A percentile compares a stretch with the other conserved stretches of the same genome.
Evolutionary conservation across 768 basidiomycete genomes (phyloP).

Genomic region (Auricularia sp.): DNA sequence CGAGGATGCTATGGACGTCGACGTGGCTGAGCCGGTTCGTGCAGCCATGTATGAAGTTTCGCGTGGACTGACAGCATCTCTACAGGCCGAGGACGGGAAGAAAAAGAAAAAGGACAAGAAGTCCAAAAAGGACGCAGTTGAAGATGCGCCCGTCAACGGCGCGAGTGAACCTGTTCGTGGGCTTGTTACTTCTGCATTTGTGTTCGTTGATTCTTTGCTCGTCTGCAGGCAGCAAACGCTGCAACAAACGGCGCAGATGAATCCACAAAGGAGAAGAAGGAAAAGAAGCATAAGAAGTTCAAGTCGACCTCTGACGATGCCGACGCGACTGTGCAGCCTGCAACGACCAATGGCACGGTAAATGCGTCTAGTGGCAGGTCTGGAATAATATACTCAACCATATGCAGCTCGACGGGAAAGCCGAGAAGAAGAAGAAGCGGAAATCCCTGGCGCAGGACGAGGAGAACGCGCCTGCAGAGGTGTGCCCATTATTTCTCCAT

Average conservation of each 20-base stretch:
- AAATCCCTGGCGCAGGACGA: conserved; percentile 2
- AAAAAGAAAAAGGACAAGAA: conserved; percentile 22
- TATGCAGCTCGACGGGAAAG: background rate
- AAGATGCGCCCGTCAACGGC: background rate
- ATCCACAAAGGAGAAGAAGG: background rate
- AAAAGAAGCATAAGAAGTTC: conserved; percentile 4
- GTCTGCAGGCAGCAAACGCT: background rate
- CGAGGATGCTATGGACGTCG: conserved; percentile 2
- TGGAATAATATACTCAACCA: background rate
- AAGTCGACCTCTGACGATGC: background rate
- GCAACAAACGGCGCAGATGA: background rate
- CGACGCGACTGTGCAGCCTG: background rate
- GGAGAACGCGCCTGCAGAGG: background rate
- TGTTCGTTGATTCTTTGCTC: no score
- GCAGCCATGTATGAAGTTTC: background rate
- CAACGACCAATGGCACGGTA: no score
- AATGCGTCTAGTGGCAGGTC: background rate
- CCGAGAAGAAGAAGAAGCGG: conserved; percentile 20
- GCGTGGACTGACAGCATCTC: background rate
- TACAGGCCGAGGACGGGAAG: conserved; percentile 15
- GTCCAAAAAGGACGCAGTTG: conserved; percentile 21
- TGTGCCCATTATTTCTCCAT: background rate
- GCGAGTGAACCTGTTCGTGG: background rate
- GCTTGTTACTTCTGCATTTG: background rate
- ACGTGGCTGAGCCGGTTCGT: background rate